Evolutionary conservation across 176 grass and related monocot genomes (phyloP).

Genomic region (maize (Zea mays)): Zm-B73-REFERENCE-NAM-5.0 NC_050096.1:204243001-204243500

Average conservation of each 20-base stretch:
- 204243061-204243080: constrained; percentile 17
- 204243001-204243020: background rate
- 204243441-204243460: constrained; percentile 11
- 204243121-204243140: constrained; percentile 43
- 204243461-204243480: constrained; percentile 37
- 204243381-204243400: constrained; percentile 40
- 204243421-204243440: background rate
- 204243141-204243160: constrained; percentile 32
- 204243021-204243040: constrained; percentile 5
- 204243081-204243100: constrained; percentile 32
- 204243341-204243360: constrained; percentile 43
- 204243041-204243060: background rate
- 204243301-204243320: constrained; percentile 35
- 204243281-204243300: constrained; percentile 12
- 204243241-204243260: background rate
- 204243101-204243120: constrained; percentile 33
- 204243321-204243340: constrained; percentile 22
- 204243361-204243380: constrained; percentile 31
- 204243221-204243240: constrained; percentile 42
- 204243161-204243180: constrained; percentile 32
- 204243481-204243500: constrained; percentile 37
- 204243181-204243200: constrained; percentile 41
- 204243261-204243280: background rate
- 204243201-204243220: constrained; percentile 43
- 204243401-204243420: constrained; percentile 11